Evolutionary conservation across 2,329 filamentous ascomycete species (phyloP).

Genomic region (Colletotrichum liaoningense): DNA sequence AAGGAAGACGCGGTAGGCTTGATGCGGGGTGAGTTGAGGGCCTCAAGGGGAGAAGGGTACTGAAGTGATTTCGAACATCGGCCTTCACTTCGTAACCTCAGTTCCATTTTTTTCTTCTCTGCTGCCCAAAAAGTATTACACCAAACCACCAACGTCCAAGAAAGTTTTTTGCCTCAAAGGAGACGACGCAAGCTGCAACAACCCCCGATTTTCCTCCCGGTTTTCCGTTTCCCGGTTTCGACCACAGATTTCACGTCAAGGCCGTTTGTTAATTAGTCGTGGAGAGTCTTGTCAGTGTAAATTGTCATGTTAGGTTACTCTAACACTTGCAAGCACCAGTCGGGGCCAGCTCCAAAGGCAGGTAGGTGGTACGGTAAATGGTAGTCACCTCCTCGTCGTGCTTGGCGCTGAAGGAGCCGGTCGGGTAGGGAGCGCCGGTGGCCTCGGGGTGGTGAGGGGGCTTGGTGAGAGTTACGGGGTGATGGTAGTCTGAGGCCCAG

Average conservation of each 20-base stretch:
- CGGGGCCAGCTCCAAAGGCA: conserved; percentile 26
- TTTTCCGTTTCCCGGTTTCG: conserved; percentile 9
- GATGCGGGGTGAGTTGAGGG: neutral
- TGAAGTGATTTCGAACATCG: neutral
- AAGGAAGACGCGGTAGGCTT: neutral
- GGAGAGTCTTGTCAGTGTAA: neutral
- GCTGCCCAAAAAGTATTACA: neutral
- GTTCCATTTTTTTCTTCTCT: neutral
- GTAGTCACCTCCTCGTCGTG: conserved; percentile 14
- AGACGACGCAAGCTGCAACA: neutral
- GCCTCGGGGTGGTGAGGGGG: conserved; percentile 15
- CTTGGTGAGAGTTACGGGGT: conserved; percentile 32
- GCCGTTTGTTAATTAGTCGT: neutral
- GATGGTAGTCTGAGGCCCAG: conserved; percentile 32
- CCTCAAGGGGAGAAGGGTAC: neutral
- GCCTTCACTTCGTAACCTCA: neutral
- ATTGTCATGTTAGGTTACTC: neutral
- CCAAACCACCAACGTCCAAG: conserved; percentile 7
- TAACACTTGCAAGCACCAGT: conserved; percentile 25
- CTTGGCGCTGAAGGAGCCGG: conserved; percentile 10
- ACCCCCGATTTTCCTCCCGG: neutral
- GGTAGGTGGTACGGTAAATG: conserved; percentile 32
- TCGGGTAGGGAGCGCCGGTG: conserved; percentile 8
- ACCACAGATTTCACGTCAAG: neutral
- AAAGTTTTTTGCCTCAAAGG: neutral